A percentile compares a stretch with the other conserved stretches of the same genome.
phyloP scores from a whole-genome alignment of 371 early-diverging fungal species.

The Globomyces sp. region DNA sequence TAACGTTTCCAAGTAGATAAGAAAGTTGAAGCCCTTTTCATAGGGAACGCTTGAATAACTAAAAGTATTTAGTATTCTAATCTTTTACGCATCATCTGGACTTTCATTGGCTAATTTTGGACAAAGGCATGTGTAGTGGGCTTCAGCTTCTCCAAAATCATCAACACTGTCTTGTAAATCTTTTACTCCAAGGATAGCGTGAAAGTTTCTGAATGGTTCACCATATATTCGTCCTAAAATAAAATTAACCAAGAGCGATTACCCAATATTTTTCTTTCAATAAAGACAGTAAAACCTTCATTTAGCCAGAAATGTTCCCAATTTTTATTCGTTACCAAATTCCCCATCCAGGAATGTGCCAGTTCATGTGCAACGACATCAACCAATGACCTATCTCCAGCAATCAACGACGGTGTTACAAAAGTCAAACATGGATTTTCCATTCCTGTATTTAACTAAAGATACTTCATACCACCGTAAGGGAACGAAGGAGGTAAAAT shows the following conservation, averaged over 20 bases:
- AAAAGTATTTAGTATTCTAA: no score
- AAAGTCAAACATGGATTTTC: conserved; percentile 93
- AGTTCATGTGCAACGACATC: conserved; percentile 99
- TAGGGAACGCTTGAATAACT: conserved; percentile 86
- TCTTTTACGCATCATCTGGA: conserved; percentile 78
- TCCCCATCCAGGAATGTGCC: conserved; percentile 96
- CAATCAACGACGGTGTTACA: conserved; percentile 59
- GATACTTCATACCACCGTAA: conserved; percentile 83
- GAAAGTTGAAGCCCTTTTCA: conserved; percentile 93
- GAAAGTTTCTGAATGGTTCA: conserved; percentile 78
- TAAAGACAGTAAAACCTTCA: conserved; percentile 93
- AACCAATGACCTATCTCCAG: conserved; percentile 91
- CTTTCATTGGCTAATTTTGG: conserved; percentile 77
- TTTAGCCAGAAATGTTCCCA: conserved; percentile 95
- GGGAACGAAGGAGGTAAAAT: conserved; percentile 71
- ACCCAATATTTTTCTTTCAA: conserved; percentile 85
- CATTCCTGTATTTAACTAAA: conserved; percentile 52
- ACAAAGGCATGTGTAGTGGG: conserved; percentile 70
- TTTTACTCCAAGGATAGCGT: conserved; percentile 82
- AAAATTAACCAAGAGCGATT: conserved; percentile 13
- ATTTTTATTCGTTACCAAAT: conserved; percentile 85
- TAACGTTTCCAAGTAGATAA: conserved; percentile 86
- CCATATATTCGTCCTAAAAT: conserved; percentile 63
- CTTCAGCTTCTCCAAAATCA: conserved; percentile 68
- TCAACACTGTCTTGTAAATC: conserved; percentile 72